Conservation (phyloP, 768 basidiomycete species). For the Amanita jacksonii region DNA sequence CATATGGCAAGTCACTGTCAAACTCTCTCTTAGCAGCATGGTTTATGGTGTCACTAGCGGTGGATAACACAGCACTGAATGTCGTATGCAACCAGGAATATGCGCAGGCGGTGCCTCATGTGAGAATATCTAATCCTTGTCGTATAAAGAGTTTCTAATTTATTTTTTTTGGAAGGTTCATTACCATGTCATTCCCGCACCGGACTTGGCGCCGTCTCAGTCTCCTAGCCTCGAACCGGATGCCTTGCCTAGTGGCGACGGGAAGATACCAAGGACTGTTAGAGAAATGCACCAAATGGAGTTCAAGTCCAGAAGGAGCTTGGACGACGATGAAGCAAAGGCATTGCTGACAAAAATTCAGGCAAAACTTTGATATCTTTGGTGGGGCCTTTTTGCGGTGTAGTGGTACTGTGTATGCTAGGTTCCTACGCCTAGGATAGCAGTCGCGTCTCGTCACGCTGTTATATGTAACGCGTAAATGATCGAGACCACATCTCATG, state of each 20-base stretch:
- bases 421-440: not conserved
- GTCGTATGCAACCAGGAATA: slow-evolving; percentile 79
- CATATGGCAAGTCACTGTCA: slow-evolving; percentile 36
- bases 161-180: slow-evolving; percentile 43
- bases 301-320: slow-evolving; percentile 43
- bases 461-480: no score
- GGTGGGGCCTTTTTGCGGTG: no score
- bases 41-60: slow-evolving; percentile 24
- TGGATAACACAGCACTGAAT: slow-evolving; percentile 60
- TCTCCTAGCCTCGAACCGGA: slow-evolving; percentile 9
- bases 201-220: slow-evolving; percentile 26
- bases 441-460: slow-evolving; percentile 10
- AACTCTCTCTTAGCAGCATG: not conserved
- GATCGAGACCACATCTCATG: slow-evolving; percentile 7
- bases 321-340: slow-evolving; percentile 51
- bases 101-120: slow-evolving; percentile 73
- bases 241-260: slow-evolving; percentile 7
- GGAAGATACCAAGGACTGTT: slow-evolving; percentile 24
- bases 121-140: slow-evolving; percentile 19
- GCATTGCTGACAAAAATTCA: slow-evolving; percentile 36
- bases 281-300: slow-evolving; percentile 54
- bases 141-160: no score
- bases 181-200: slow-evolving; percentile 71
- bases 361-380: slow-evolving; percentile 24
- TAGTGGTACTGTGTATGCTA: no score